Percentiles rank a stretch among this genome's conserved stretches.
Conservation (phyloP, 768 basidiomycete species). For the Zangia roseola region DNA sequence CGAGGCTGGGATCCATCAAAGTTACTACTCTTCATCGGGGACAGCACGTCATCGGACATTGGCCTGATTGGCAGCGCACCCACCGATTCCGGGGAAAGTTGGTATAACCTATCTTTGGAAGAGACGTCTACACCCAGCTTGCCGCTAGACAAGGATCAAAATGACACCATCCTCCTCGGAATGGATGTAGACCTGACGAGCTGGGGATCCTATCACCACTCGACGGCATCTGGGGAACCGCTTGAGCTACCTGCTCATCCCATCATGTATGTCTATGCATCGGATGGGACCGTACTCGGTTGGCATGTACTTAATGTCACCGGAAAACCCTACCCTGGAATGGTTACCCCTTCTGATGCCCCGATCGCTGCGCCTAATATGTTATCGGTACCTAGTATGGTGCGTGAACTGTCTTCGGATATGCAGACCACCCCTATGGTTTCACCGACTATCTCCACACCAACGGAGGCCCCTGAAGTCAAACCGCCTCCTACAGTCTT, state of each 20-base stretch:
- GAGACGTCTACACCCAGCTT: conserved; percentile 55
- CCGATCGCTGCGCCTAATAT: conserved; percentile 3
- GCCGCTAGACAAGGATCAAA: conserved; percentile 65
- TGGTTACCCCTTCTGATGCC: conserved; percentile 36
- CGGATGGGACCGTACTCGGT: conserved; percentile 72
- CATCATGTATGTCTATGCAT: conserved; percentile 71
- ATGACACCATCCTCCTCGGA: conserved; percentile 67
- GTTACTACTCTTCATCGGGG: conserved; percentile 44
- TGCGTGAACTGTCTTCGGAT: conserved; percentile 30
- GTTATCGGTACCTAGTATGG: conserved; percentile 19
- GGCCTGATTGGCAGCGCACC: conserved; percentile 40
- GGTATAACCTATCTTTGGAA: conserved; percentile 47
- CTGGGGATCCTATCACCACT: conserved; percentile 35
- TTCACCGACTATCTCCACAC: conserved; percentile 17
- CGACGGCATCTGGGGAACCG: conserved; percentile 41
- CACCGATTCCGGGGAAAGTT: conserved; percentile 33
- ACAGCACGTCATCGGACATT: conserved; percentile 50
- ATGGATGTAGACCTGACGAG: conserved; percentile 68
- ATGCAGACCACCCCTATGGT: conserved; percentile 29
- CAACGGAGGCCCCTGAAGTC: conserved; percentile 27
- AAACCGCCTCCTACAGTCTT: conserved; percentile 34
- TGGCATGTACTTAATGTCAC: conserved; percentile 68
- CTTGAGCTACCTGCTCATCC: conserved; percentile 51
- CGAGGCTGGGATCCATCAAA: conserved; percentile 46
- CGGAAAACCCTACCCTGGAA: conserved; percentile 52